A percentile compares a stretch with the other conserved stretches of the same genome.
Evolutionary conservation across 345 rosid species (phyloP).

Genomic region (Populus ilicifolia): DNA sequence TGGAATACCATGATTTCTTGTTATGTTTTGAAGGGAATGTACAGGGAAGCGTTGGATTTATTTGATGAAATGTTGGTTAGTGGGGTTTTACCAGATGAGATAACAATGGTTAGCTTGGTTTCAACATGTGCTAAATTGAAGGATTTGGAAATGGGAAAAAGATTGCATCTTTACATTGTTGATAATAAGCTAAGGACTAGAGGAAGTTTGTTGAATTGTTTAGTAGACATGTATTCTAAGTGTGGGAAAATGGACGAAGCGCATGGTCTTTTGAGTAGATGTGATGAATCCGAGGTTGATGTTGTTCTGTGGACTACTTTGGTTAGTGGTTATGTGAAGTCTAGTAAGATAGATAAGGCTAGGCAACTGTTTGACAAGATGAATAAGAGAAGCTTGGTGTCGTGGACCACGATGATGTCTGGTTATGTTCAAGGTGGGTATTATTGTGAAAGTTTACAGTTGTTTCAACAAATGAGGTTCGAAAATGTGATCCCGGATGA

Average conservation of each 20-base stretch:
- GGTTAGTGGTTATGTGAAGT: constrained; percentile 3
- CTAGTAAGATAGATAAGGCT: constrained; percentile 9
- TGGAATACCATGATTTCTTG: constrained; percentile 17
- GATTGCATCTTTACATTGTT: background rate
- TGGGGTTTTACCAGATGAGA: constrained; percentile 13
- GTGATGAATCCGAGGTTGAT: background rate
- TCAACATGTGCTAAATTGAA: constrained; percentile 11
- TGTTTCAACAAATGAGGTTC: constrained; percentile 8
- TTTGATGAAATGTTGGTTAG: constrained; percentile 7
- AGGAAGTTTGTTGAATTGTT: constrained; percentile 9
- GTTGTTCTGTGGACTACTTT: constrained; percentile 8
- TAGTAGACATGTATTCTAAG: constrained; percentile 8
- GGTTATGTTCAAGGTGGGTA: constrained; percentile 4
- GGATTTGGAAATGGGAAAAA: constrained; percentile 2
- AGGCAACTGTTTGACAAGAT: constrained; percentile 11
- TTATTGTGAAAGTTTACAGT: background rate
- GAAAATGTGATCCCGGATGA: constrained; percentile 12
- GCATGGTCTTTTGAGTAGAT: background rate
- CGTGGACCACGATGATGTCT: constrained; percentile 11
- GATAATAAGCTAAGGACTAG: background rate
- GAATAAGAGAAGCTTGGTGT: constrained; percentile 4
- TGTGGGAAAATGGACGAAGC: constrained; percentile 10
- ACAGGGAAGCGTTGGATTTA: constrained; percentile 8
- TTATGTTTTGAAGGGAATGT: constrained; percentile 5
- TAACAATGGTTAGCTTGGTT: constrained; percentile 11